Base-by-base conservation (phyloP, 2,329 filamentous ascomycete species). In the Ilyonectria sp. region DNA sequence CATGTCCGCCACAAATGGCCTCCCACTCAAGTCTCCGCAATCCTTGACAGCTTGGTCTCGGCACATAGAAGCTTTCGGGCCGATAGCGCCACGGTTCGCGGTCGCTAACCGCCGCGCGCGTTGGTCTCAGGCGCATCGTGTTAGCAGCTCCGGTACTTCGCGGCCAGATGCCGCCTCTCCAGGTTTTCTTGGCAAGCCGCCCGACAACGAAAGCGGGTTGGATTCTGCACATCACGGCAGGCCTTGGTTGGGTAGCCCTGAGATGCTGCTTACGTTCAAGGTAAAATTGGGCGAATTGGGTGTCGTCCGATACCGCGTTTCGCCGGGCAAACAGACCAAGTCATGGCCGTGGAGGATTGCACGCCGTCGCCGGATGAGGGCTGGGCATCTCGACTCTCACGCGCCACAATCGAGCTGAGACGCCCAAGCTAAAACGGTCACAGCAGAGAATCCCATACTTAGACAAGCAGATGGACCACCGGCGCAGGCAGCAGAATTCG, bases 401-500 rank as follows among this genome's bases (percentile, higher is more conserved):
- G 31, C 44, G 53, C 53, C 60, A 58, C 35, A n/a, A 54, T 49
- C 33, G 63, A 44, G n/a, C 23, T 29, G 31, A 35, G 29, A 49
- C 35, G 49, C 47, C 33, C 19, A 29, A 23, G 61, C 29, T 50
- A 47, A 35, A 49, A 60, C 50, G 52, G 52, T 56, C 56, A 55
- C 23, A 52, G 33, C 46, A 54, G 54, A 46, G 21, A 29, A 23
- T 19, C 47, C 35, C 62, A 50, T 26, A 47, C 43, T 40, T 23
- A 66, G 13, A 43, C 40, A 8, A 56, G 31, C 31, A 19, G 17
- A 37, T 31, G 6, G 33, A 33, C 31, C 50, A 46, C 17, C 29
- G 19, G 53, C 65, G 21, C 69, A 79, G 77, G 77, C 76, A 79
- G 71, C 77, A 78, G 77, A 68, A 77, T 79, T 79, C 67, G 63